Evolutionary conservation across 1,139 yeast species (phyloP), one percentile per base, ranked within the genome.

Genomic region (Scheffersomyces parashehatae): DNA sequence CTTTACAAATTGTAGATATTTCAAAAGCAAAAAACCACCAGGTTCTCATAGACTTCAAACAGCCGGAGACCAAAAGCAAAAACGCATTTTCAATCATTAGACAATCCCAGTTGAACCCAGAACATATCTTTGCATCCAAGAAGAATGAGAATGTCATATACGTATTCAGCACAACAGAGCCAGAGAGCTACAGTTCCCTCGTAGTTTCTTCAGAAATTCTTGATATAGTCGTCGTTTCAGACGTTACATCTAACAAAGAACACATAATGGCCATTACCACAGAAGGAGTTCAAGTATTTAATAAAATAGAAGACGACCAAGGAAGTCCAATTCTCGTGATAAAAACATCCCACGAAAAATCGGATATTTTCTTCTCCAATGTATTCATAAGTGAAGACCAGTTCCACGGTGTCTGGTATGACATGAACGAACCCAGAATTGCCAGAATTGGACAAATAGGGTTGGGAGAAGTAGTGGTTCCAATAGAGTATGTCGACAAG

Each of bases 361-460:
- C 36, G 15, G 37, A 38, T 13, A 42, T 48, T 12, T 31, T 34
- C 5, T 52, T 58, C 36, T 47, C 52, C 38, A 51, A 52, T 41
- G 49, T 54, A 20, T 41, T 49, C 44, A 42, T 37, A 32, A 36
- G 11, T 29, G 37, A 41, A n/a, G 41, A 29, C 26, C 53, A 47
- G 8, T 37, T 35, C 32, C 46, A 42, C 28, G 67, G 65, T n/a
- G 62, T 70, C 14, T 73, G 75, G 73, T 68, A 64, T 55, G 69
- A 72, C 44, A 62, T 62, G 5, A 65, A 58, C 45, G 67, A 63
- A 47, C 64, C 67, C 5, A 52, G 50, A 11, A 60, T 65, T 32
- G 47, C 42, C 8, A 36, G 13, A 3, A 49, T 63, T 15, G 55
- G 48, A 32, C 45, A 46, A n/a, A 46, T 45, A 40, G 37, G 45